Base-by-base conservation (phyloP, 805 yeast genomes). In the Hanseniaspora valbyensis region DNA sequence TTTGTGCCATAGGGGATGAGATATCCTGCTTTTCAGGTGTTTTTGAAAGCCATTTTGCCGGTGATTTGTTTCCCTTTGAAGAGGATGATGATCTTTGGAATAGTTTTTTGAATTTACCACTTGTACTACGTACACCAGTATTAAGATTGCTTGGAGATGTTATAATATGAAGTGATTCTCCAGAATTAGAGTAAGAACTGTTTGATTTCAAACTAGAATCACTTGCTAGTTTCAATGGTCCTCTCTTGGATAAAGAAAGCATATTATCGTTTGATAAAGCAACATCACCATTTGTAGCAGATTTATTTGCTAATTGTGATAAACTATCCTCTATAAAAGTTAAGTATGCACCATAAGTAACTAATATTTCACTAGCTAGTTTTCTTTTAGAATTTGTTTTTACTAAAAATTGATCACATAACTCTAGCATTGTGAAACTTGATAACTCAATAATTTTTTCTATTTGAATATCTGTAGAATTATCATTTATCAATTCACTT, bases 81-180 rank as follows among this genome's bases (percentile, higher is more conserved):
- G n/a, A n/a, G 6, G 42, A 7, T 21, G 44, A 18, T 32, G 26
- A 40, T 18, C 30, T 48, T 18, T 40, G 44, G 21, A 48, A 48
- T 2, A 48, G 32, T 21, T 48, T 48, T 12, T 48, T 48, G 21
- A 48, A 48, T n/a, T 48, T 48, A 1, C 40, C 44, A 38, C 51
- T 40, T 12, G 44, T 37, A 12, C 30, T 28, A 28, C 12, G 7
- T 22, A 18, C 6, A 19, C 21, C 16, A 19, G 36, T 37, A 25
- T 32, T 40, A 2, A 25, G n/a, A 12, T 40, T 42, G 3, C 21
- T 33, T 16, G 44, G 40, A 4, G 44, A 38, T 2, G 40, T 37
- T 22, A 33, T 25, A 2, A 48, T 48, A 18, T 40, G 36, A 13
- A 48, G 38, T 3, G 51, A 48, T 14, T 48, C 51, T 8, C 38